These are phyloP conservation scores for Pseudoscleropodium purum DNA, from an alignment of 225 moss, liverwort and hornwort genomes.

Conservation along the genomic window DNA sequence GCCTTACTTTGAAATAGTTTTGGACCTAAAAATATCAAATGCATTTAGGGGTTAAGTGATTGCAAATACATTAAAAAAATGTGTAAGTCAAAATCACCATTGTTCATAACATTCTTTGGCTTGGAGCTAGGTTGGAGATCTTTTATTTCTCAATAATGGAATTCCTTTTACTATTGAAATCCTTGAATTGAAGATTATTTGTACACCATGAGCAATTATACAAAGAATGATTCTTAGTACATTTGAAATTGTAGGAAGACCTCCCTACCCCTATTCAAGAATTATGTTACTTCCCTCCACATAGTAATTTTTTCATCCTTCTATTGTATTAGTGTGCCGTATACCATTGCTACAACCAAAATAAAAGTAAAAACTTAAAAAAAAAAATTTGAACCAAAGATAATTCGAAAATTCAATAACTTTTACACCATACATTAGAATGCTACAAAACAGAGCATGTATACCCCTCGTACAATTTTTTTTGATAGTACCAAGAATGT, in stretches of 20 bases:
- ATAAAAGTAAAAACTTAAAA: no score
- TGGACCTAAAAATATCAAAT: no score
- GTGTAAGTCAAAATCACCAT: background rate
- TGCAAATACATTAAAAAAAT: background rate
- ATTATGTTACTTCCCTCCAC: background rate
- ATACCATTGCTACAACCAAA: no score
- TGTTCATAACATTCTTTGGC: background rate
- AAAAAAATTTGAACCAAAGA: no score
- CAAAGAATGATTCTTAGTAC: background rate
- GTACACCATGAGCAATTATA: rapidly evolving
- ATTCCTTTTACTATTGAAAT: background rate
- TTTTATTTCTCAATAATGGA: background rate
- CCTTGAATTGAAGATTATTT: background rate
- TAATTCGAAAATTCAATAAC: no score
- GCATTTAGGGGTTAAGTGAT: background rate
- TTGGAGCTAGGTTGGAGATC: rapidly evolving
- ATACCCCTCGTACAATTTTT: no score
- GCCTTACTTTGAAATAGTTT: no score
- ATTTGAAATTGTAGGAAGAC: background rate
- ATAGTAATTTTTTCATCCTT: background rate
- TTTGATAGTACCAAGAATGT: no score
- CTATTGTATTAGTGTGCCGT: no score
- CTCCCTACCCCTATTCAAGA: background rate
- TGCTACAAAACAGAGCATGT: no score
- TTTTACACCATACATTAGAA: no score